Base-by-base conservation (phyloP, 2,329 filamentous ascomycete species). In the Epichloe uncinata region DNA sequence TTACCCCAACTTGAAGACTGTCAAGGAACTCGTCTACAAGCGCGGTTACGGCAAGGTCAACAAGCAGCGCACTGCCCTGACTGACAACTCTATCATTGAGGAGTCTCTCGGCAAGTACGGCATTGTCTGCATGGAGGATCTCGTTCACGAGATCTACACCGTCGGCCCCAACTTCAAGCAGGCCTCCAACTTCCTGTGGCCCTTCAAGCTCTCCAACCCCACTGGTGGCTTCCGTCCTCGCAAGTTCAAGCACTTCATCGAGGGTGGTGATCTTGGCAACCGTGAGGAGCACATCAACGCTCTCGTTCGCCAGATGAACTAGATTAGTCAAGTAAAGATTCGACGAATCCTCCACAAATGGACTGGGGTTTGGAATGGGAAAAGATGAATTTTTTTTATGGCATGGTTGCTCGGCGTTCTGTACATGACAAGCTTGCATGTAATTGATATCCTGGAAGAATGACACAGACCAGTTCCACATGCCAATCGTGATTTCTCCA, bases 161-260 rank as follows among this genome's bases (percentile, higher is more conserved):
- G 93, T 97, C 61, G 91, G 93, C 69, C 91, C 91, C 78, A 97
- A 97, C 84, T 94, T 93, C 86, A 97, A 96, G 85, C 90, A 96
- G 79, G 89, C 87, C 66, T 82, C 84, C 78, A 98, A 97, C 85
- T 97, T 97, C 84, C 77, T 97, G 62, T 98, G 93, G 93, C 93
- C 93, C 69, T 98, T 98, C 84, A 97, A 98, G 86, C 86, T 98
- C 62, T 89, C 82, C 82, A 96, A 95, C 83, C 93, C 93, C 69
- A 97, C 77, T 63, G 93, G 93, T 71, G 91, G 93, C 59, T 98
- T 97, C 88, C 85, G 85, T 63, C 74, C 85, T 65, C 81, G 93
- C 75, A 98, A 97, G 81, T 97, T 97, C 84, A 93, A 89, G 80
- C 90, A 97, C 79, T 97, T 87, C 78, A 87, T 97, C 57, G 87